Evolutionary conservation across 2,329 filamentous ascomycete species (phyloP), one percentile per base, ranked within the genome.

Genomic region (Pseudopyrenochaeta lycopersici): DNA sequence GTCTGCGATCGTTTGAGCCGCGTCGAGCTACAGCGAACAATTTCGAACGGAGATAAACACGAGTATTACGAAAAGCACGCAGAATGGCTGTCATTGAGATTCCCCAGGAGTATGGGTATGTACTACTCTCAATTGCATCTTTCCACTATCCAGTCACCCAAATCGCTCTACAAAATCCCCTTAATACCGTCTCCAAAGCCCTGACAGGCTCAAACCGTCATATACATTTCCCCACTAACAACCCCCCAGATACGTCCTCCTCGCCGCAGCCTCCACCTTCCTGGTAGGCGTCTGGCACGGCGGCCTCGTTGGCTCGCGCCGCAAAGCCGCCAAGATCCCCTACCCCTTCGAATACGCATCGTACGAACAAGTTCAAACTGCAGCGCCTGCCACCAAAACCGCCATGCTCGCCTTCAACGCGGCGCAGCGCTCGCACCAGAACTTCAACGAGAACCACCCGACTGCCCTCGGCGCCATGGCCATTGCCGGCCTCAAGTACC

Each of bases 271-370:
- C 56, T 80, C 80, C 52, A 82, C 80, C 55, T 84, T 85, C 68
- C 65, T 86, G 66, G 76, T 88, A 36, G 74, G 76, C 52, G 76
- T 77, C 63, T 80, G 80, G 73, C 85, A 87, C 66, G 81, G 80
- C 60, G 48, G 20, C 14, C 76, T 82, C 66, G 79, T 82, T 27
- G 68, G 67, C 40, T 18, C 36, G 18, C 75, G 79, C 71, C 84
- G 86, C 74, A 82, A 80, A 61, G 64, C 72, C 3, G 83, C 85
- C 56, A 77, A 80, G 36, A 75, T 87, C 55, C 77, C 78, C 14
- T 87, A 87, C 71, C 86, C 86, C 12, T 82, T 84, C 74, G 74
- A 77, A 68, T 87, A 85, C 74, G 85, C 86, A 27, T 82, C 82
- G 18, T 72, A 78, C 43, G 80, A 83, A 54, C 81, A 86, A 70